Evolutionary conservation across 371 early-diverging fungal species (phyloP).

Genomic region (Mortierella sp.): DNA sequence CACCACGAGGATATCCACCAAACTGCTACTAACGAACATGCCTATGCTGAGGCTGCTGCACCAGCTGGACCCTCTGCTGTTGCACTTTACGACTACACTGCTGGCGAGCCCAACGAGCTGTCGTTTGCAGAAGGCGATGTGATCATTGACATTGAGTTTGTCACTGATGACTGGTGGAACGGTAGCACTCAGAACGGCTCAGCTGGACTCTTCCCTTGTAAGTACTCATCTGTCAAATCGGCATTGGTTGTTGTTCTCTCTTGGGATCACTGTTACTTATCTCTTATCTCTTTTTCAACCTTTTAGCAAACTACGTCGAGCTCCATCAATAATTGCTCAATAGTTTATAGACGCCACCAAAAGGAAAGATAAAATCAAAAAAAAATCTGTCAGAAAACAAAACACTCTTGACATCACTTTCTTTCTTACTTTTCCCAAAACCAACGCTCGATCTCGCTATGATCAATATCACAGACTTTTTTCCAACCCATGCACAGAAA

Average conservation of each 20-base stretch:
- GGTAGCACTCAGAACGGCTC: constrained; percentile 70
- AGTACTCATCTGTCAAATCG: no score
- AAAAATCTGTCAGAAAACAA: not conserved
- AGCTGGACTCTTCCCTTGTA: constrained; percentile 85
- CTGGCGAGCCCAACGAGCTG: constrained; percentile 91
- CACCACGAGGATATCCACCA: constrained; percentile 1
- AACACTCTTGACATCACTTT: not conserved
- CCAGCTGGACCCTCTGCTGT: constrained; percentile 64
- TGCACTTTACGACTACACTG: constrained; percentile 87
- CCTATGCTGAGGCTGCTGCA: constrained; percentile 28
- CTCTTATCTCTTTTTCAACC: not conserved
- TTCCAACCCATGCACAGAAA: constrained; percentile 10
- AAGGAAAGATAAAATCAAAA: not conserved
- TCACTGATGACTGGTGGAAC: constrained; percentile 95
- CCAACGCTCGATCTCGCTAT: constrained; percentile 4
- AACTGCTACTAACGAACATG: constrained; percentile 23
- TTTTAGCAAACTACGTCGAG: constrained; percentile 67
- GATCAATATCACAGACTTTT: constrained; percentile 31
- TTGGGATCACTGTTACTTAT: not conserved
- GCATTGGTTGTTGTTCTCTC: not conserved
- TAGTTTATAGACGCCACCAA: constrained; percentile 3
- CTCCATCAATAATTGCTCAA: constrained; percentile 41
- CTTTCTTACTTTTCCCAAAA: not conserved
- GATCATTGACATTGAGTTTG: constrained; percentile 82
- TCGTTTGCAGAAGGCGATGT: constrained; percentile 80